phyloP scores from a whole-genome alignment of 2,329 filamentous ascomycete genomes.

The Cryphonectria japonica region DNA sequence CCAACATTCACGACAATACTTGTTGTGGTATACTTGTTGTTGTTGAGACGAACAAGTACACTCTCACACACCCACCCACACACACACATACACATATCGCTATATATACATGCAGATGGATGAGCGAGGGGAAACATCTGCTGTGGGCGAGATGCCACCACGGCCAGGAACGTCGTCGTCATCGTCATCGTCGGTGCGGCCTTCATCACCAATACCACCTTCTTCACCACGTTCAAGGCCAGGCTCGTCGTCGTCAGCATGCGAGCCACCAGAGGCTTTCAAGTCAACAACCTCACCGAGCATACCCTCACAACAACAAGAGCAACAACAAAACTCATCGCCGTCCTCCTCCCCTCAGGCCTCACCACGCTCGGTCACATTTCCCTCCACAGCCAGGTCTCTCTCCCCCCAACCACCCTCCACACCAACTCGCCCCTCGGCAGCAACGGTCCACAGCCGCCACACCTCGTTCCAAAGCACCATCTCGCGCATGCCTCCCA shows the following conservation, averaged over 20 bases:
- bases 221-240: background rate
- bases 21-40: background rate
- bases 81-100: no score
- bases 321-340: background rate
- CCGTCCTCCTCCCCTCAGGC: background rate
- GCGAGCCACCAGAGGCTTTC: background rate
- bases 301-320: background rate
- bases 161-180: background rate
- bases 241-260: background rate
- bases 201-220: slow-evolving; percentile 8
- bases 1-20: background rate
- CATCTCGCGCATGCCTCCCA: slow-evolving; percentile 23
- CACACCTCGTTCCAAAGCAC: slow-evolving; percentile 8
- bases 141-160: background rate
- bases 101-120: background rate
- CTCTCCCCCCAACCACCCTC: background rate
- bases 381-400: background rate
- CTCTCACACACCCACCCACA: background rate
- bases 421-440: background rate
- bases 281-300: background rate
- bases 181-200: background rate
- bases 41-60: background rate
- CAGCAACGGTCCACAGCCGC: slow-evolving; percentile 7
- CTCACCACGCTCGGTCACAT: background rate
- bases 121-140: background rate